These are phyloP conservation scores for Lanmaoa pseudosensibilis DNA, from an alignment of 768 basidiomycete genomes.

Conservation along the genomic window DNA sequence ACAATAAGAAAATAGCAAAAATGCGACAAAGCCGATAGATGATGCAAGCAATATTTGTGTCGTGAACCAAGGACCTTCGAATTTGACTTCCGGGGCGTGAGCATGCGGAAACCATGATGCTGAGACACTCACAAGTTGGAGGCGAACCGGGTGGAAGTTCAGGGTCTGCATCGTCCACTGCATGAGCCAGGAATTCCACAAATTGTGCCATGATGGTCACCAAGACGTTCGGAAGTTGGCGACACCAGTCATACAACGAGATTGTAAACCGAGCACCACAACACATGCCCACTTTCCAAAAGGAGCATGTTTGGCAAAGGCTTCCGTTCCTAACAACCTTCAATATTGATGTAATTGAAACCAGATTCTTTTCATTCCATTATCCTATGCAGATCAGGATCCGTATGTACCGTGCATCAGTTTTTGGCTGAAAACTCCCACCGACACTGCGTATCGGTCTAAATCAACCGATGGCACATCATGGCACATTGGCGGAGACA, in stretches of 20 bases:
- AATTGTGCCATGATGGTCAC: slow-evolving; percentile 16
- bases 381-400: too few relatives aligned
- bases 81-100: slow-evolving; percentile 52
- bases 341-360: too few relatives aligned
- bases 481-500: too few relatives aligned
- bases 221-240: neutral
- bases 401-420: too few relatives aligned
- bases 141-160: slow-evolving; percentile 62
- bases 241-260: neutral
- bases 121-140: slow-evolving; percentile 51
- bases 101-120: slow-evolving; percentile 1
- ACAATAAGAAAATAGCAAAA: slow-evolving; percentile 86
- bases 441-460: too few relatives aligned
- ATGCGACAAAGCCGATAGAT: slow-evolving; percentile 73
- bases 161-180: slow-evolving; percentile 36
- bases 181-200: slow-evolving; percentile 17
- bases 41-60: slow-evolving; percentile 84
- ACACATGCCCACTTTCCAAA: slow-evolving; percentile 17
- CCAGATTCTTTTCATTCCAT: too few relatives aligned
- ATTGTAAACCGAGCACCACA: neutral
- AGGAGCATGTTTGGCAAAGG: neutral
- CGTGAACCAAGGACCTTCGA: slow-evolving; percentile 93
- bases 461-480: too few relatives aligned
- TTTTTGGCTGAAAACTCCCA: too few relatives aligned
- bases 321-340: too few relatives aligned